A percentile compares a stretch with the other conserved stretches of the same genome.
Conservation (phyloP, 805 yeast species). For the Sungouiozyma intestinalis region DNA sequence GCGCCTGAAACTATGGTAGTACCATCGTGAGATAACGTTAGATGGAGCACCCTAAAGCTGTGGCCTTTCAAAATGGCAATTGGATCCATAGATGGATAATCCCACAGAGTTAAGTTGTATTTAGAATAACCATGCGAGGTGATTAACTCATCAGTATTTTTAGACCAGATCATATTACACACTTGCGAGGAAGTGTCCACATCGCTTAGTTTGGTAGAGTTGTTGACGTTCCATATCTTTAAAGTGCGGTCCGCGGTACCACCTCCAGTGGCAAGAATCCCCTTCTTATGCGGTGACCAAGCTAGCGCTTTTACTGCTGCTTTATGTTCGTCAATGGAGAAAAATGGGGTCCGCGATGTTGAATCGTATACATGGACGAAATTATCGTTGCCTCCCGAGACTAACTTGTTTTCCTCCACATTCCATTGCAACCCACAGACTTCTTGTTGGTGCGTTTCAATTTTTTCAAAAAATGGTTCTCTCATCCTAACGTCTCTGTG, state of each 20-base stretch:
- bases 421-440: conserved; percentile 97
- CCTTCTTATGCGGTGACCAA: conserved; percentile 97
- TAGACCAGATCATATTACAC: conserved; percentile 89
- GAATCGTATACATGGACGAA: conserved; percentile 82
- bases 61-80: conserved; percentile 92
- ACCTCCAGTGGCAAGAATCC: conserved; percentile 89
- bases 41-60: conserved; percentile 80
- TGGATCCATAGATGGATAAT: conserved; percentile 83
- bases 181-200: conserved; percentile 96
- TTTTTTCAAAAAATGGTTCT: conserved; percentile 62
- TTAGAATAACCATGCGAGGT: conserved; percentile 91
- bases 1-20: conserved; percentile 96
- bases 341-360: conserved; percentile 48
- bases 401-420: conserved; percentile 78
- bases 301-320: conserved; percentile 96
- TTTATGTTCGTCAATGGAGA: conserved; percentile 68
- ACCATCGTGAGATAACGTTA: conserved; percentile 91
- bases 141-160: conserved; percentile 82
- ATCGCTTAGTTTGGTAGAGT: conserved; percentile 62
- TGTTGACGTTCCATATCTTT: conserved; percentile 84
- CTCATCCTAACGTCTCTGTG: conserved; percentile 89
- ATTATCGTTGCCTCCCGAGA: conserved; percentile 94
- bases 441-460: conserved; percentile 79
- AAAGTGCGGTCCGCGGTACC: conserved; percentile 90
- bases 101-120: conserved; percentile 89